phyloP scores from a whole-genome alignment of 768 basidiomycete genomes.

The Mycena albidolilacea region DNA sequence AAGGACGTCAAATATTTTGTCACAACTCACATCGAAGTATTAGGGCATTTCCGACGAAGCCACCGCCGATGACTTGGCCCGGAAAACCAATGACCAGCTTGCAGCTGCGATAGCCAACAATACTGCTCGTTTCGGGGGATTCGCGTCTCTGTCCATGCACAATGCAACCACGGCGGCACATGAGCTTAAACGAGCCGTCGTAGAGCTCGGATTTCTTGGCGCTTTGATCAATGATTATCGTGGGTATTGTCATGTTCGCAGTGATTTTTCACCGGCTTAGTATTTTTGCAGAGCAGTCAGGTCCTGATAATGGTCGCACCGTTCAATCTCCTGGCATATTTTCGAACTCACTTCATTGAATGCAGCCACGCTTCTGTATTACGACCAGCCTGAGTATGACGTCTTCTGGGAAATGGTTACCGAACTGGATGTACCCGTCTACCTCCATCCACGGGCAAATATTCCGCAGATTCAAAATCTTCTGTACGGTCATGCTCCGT shows the following conservation, averaged over 20 bases:
- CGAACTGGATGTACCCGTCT: slow-evolving; percentile 56
- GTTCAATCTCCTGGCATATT: not conserved
- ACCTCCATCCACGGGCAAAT: slow-evolving; percentile 55
- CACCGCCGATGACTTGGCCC: slow-evolving; percentile 51
- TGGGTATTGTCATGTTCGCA: not conserved
- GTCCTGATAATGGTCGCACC: slow-evolving; percentile 51
- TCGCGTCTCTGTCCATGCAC: slow-evolving; percentile 61
- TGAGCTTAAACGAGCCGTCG: slow-evolving; percentile 57
- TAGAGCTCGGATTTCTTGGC: slow-evolving; percentile 58
- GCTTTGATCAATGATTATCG: slow-evolving; percentile 61
- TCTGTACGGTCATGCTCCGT: slow-evolving; percentile 52
- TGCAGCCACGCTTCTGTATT: slow-evolving; percentile 54
- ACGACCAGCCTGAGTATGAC: slow-evolving; percentile 57
- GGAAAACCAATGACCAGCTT: slow-evolving; percentile 54
- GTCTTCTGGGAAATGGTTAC: slow-evolving; percentile 56
- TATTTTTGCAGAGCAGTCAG: slow-evolving; percentile 50
- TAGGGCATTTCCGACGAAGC: slow-evolving; percentile 52
- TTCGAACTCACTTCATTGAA: not conserved
- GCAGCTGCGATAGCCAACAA: slow-evolving; percentile 56
- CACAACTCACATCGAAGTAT: not conserved
- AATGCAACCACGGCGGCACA: slow-evolving; percentile 57
- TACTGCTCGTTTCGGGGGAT: slow-evolving; percentile 57
- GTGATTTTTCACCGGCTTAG: not conserved
- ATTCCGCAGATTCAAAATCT: slow-evolving; percentile 45
- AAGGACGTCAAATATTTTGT: not conserved